These are phyloP conservation scores for Ormosia emarginata DNA, from an alignment of 306 rosid species.

Conservation along the genomic window DNA sequence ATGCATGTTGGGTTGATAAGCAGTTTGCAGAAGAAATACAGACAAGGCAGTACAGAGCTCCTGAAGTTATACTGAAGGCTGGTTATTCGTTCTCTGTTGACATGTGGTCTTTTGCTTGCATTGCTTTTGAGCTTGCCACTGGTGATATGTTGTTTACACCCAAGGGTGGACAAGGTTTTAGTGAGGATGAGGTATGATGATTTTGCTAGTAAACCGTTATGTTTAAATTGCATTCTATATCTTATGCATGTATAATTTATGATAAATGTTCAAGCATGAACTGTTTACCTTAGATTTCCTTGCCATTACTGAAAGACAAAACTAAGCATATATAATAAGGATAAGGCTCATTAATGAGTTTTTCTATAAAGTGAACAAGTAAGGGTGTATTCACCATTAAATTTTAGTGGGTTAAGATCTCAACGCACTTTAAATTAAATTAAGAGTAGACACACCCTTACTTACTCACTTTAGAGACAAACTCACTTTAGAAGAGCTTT, in stretches of 20 bases:
- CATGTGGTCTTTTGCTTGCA: conserved; percentile 97
- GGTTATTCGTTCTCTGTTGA: conserved; percentile 84
- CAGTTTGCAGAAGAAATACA: conserved; percentile 79
- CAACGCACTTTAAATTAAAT: no score
- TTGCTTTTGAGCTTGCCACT: conserved; percentile 91
- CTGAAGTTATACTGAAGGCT: conserved; percentile 79
- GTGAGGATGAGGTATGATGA: conserved; percentile 88
- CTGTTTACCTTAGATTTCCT: conserved; percentile 10
- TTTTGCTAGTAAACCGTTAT: conserved; percentile 9
- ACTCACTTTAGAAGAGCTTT: no score
- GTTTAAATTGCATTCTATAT: neutral
- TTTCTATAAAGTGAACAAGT: no score
- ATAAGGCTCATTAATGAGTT: no score
- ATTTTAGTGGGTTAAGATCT: no score
- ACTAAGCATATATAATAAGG: neutral
- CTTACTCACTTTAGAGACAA: no score
- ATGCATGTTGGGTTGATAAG: conserved; percentile 87
- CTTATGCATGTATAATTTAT: conserved; percentile 6
- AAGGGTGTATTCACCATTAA: no score
- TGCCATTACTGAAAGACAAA: neutral
- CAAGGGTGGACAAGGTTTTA: conserved; percentile 68
- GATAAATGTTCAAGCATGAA: neutral
- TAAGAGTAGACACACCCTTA: no score
- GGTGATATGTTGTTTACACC: conserved; percentile 97
- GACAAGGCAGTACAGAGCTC: conserved; percentile 96